These are phyloP conservation scores for Nigrospora sphaerica DNA, from an alignment of 2,329 filamentous ascomycete species.

Conservation along the genomic window DNA sequence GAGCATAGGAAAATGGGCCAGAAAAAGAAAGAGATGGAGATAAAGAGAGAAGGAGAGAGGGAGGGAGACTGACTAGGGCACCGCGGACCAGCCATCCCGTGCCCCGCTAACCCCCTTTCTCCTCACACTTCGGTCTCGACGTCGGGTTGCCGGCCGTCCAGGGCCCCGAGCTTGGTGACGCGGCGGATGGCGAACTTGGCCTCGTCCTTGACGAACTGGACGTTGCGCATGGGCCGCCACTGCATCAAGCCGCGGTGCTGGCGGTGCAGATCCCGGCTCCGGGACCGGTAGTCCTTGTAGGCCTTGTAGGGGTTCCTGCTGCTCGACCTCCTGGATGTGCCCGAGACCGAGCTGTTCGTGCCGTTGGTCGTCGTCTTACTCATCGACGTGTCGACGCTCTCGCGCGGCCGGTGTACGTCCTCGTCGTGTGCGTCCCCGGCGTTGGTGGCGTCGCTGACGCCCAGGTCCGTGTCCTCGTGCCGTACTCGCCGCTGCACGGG, in stretches of 20 bases:
- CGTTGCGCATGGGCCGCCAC: constrained; percentile 84
- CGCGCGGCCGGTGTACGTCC: neutral
- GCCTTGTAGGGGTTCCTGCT: constrained; percentile 48
- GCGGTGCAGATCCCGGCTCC: constrained; percentile 69
- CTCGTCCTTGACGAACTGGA: constrained; percentile 83
- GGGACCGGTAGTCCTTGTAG: constrained; percentile 56
- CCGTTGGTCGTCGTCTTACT: constrained; percentile 13
- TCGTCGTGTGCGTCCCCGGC: constrained; percentile 15
- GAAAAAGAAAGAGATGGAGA: no score
- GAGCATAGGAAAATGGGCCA: no score
- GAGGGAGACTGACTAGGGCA: no score
- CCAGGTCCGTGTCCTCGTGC: constrained; percentile 18
- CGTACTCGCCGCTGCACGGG: constrained; percentile 3
- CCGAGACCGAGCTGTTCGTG: neutral
- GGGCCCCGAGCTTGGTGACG: constrained; percentile 66
- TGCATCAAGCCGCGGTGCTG: constrained; percentile 92
- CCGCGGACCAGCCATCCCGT: no score
- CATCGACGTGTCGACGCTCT: constrained; percentile 3
- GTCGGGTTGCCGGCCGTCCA: constrained; percentile 79
- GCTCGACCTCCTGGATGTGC: constrained; percentile 21
- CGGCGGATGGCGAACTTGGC: constrained; percentile 70
- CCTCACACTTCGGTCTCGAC: constrained; percentile 68
- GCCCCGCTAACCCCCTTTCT: no score
- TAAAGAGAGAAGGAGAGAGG: no score
- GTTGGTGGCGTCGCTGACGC: constrained; percentile 30